Conservation (phyloP, 257 asterid genomes). For the Penstemon barbatus region DNA sequence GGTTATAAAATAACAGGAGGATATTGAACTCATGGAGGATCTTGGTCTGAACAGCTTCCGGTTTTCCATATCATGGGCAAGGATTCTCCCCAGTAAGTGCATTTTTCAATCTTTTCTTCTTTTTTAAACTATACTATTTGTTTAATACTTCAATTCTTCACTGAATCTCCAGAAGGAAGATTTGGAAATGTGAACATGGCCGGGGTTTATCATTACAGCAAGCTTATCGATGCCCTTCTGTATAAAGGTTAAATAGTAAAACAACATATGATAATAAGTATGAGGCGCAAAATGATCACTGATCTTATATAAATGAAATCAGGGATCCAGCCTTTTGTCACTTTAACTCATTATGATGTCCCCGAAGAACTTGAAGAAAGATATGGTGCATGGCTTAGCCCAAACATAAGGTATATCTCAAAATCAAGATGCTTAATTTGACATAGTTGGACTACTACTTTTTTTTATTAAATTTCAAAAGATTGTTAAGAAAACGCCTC, state of each 20-base stretch:
- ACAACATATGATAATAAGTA: too few species aligned
- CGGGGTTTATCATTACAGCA: constrained; percentile 56
- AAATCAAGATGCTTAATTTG: neutral
- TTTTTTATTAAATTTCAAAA: too few species aligned
- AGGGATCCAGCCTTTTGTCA: constrained; percentile 64
- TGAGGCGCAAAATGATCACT: too few species aligned
- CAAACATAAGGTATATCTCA: constrained; percentile 39
- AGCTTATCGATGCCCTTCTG: constrained; percentile 56
- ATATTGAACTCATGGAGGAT: constrained; percentile 54
- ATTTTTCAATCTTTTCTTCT: neutral
- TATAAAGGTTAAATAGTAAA: constrained; percentile 33
- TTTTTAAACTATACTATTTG: neutral
- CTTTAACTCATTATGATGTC: constrained; percentile 61
- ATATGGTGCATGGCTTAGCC: constrained; percentile 67
- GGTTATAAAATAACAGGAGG: constrained; percentile 45
- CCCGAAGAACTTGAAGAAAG: constrained; percentile 78
- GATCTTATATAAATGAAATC: constrained; percentile 7
- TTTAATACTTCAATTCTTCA: neutral
- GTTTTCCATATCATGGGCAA: constrained; percentile 72
- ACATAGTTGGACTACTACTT: neutral
- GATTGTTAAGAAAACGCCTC: neutral
- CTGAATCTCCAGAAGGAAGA: constrained; percentile 47
- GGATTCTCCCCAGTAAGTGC: constrained; percentile 65
- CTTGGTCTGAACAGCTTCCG: constrained; percentile 63
- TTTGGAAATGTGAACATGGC: constrained; percentile 54